phyloP scores from a whole-genome alignment of 441 rosid genomes.

The Theobroma grandiflorum region DNA sequence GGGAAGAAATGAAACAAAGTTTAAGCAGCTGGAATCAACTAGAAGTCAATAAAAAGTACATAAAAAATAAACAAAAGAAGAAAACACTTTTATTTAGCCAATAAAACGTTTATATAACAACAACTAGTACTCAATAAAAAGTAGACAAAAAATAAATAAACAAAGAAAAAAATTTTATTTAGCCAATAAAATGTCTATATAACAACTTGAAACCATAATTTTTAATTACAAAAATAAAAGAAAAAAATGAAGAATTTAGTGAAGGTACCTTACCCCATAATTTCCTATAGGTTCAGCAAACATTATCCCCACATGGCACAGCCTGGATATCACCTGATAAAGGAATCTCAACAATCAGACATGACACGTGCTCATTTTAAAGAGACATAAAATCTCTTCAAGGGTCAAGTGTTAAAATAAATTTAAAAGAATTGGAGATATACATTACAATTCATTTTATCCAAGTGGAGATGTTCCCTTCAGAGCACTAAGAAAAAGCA shows the following conservation, averaged over 20 bases:
- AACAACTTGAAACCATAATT: too few species aligned
- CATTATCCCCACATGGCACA: slow-evolving; percentile 93
- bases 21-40: too few species aligned
- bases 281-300: slow-evolving; percentile 93
- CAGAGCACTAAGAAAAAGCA: not conserved
- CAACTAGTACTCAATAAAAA: too few species aligned
- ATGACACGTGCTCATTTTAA: not conserved
- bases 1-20: too few species aligned
- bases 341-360: slow-evolving; percentile 28
- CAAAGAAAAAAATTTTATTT: too few species aligned
- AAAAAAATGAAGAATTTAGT: not conserved
- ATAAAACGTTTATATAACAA: too few species aligned
- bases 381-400: not conserved
- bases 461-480: not conserved
- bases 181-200: too few species aligned
- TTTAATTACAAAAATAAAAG: too few species aligned
- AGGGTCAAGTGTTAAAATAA: not conserved
- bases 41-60: too few species aligned
- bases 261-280: slow-evolving; percentile 88
- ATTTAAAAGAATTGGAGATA: not conserved
- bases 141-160: too few species aligned
- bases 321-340: slow-evolving; percentile 81
- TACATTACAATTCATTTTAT: not conserved
- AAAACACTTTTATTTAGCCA: too few species aligned
- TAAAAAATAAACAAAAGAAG: too few species aligned